Conservation (phyloP, 1,284 basidiomycete genomes). For the Cryptococcus neoformans region DNA sequence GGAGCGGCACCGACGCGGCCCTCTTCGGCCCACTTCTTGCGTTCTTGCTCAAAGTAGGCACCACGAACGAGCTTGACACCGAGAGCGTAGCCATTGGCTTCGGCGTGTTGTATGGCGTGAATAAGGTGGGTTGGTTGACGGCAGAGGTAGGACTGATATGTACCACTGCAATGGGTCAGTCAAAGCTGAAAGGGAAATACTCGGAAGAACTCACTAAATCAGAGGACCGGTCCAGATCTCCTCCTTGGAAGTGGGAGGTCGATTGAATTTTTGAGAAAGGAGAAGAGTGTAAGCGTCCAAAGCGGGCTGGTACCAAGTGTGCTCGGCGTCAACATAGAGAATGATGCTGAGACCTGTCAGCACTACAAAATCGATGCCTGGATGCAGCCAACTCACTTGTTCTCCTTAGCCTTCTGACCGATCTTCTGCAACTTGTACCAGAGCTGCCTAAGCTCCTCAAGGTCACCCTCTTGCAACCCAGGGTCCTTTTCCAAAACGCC, state of each 20-base stretch:
- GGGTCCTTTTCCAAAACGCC: constrained; percentile 27
- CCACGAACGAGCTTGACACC: constrained; percentile 95
- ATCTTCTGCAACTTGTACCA: constrained; percentile 61
- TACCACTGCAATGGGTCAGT: constrained; percentile 54
- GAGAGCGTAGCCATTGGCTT: constrained; percentile 67
- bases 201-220: constrained; percentile 28
- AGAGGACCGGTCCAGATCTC: constrained; percentile 31
- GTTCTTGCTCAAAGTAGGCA: constrained; percentile 82
- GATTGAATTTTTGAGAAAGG: constrained; percentile 73
- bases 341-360: constrained; percentile 31
- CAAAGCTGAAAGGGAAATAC: not conserved
- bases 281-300: constrained; percentile 73
- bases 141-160: constrained; percentile 80
- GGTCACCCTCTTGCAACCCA: constrained; percentile 52
- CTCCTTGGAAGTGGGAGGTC: constrained; percentile 28
- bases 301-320: constrained; percentile 75
- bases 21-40: constrained; percentile 42
- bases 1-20: constrained; percentile 45
- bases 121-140: constrained; percentile 61
- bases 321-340: constrained; percentile 78
- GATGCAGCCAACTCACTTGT: constrained; percentile 23
- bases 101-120: constrained; percentile 66
- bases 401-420: constrained; percentile 59
- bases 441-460: constrained; percentile 60
- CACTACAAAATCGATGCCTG: not conserved